phyloP scores from a whole-genome alignment of 2,329 filamentous ascomycete genomes.

The Apiospora malaysiana region DNA sequence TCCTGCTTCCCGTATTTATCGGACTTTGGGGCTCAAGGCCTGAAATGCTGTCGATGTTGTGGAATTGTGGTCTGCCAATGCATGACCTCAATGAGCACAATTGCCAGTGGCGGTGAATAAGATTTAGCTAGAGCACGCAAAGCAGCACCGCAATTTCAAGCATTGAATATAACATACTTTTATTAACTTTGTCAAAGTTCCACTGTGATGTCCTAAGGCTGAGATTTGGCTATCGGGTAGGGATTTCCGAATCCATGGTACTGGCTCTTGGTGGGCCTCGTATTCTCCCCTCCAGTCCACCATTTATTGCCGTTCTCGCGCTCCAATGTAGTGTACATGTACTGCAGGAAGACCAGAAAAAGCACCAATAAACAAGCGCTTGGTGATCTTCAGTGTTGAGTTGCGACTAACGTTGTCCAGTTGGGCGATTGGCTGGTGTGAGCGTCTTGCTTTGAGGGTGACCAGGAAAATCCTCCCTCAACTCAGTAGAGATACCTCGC shows the following conservation, averaged over 20 bases:
- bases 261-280: no score
- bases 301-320: no score
- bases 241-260: background rate
- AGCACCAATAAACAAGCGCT: no score
- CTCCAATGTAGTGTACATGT: background rate
- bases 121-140: no score
- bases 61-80: background rate
- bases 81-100: no score
- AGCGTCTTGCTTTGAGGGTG: background rate
- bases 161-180: background rate
- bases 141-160: no score
- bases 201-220: background rate
- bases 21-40: background rate
- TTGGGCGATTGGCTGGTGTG: background rate
- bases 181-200: background rate
- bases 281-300: no score
- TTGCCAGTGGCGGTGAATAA: no score
- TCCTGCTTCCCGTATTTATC: background rate
- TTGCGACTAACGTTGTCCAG: background rate
- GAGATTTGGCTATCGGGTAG: background rate
- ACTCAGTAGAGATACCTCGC: background rate
- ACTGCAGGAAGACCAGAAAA: background rate
- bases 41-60: background rate
- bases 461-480: background rate
- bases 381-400: no score